Base-by-base conservation (phyloP, 1,284 basidiomycete genomes). In the Leccinum griseonigrum region DNA sequence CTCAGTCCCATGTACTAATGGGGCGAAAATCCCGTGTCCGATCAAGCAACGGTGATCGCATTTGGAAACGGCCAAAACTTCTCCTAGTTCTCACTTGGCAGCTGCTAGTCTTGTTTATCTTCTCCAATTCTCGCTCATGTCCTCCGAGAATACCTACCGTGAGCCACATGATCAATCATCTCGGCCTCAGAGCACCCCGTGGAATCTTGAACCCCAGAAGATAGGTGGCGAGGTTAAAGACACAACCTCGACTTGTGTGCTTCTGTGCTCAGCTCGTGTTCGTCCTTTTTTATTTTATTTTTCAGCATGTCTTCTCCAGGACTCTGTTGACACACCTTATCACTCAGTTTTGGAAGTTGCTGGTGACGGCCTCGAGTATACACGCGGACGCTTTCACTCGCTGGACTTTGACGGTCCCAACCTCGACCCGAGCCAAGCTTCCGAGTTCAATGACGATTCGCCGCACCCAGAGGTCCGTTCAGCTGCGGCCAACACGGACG, bases 381-480 rank as follows among this genome's bases (percentile, higher is more conserved):
- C 18, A 46, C 48, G 60, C 52, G 40, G 32, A 22, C 56, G 40
- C 34, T 62, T 46, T 6, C 52, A 18, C n/a, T 53, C 52, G 31
- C n/a, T 64, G 13, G 60, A 68, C 26, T 69, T 72, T 58, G 67
- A 82, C 60, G 80, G 82, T 65, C 81, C 80, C 29, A 82, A 82
- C 65, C 62, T 82, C 58, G 81, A 82, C 69, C 75, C 75, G 60
- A 72, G 72, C 28, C 67, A 71, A 48, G 62, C 74, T n/a, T 57
- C 72, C 67, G 66, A 73, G 16, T 62, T 65, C 22, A 68, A 76
- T 38, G 82, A 83, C 60, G 84, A 85, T 63, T 86, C 83, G 0
- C 85, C 84, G 0, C 92, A 92, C 70, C 88, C 88, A 8, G 89
- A 91, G 69, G 91, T 92, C 29, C 85, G 91, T 36, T 88, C 88